phyloP scores from a whole-genome alignment of 257 asterid species.

The Rehmannia glutinosa region DNA sequence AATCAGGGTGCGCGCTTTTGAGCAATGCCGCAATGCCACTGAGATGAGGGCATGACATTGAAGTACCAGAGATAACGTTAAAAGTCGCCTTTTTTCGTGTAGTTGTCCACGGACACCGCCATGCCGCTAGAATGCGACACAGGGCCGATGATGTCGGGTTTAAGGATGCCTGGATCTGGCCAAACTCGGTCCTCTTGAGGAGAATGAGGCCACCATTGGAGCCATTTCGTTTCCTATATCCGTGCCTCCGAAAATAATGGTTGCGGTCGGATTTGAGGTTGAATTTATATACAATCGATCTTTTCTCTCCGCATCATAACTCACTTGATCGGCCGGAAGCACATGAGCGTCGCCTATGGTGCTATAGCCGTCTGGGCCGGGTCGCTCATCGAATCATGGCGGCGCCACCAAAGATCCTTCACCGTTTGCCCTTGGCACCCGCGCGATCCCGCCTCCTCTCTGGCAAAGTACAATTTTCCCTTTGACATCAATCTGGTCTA shows the following conservation, averaged over 20 bases:
- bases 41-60: slow-evolving; percentile 57
- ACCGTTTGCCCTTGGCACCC: background rate
- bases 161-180: slow-evolving; percentile 26
- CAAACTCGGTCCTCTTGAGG: slow-evolving; percentile 34
- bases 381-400: slow-evolving; percentile 33
- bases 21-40: slow-evolving; percentile 45
- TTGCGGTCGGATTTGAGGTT: slow-evolving; percentile 16
- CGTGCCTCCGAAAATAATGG: slow-evolving; percentile 15
- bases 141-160: slow-evolving; percentile 27
- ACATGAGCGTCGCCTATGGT: slow-evolving; percentile 38
- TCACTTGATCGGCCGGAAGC: slow-evolving; percentile 40
- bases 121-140: background rate
- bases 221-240: slow-evolving; percentile 9
- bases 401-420: slow-evolving; percentile 23
- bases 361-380: slow-evolving; percentile 19
- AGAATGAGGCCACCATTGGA: slow-evolving; percentile 20
- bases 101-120: too few relatives aligned
- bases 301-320: slow-evolving; percentile 29
- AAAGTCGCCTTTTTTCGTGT: too few relatives aligned
- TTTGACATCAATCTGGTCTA: background rate
- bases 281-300: slow-evolving; percentile 30
- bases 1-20: slow-evolving; percentile 42
- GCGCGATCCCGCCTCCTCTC: background rate
- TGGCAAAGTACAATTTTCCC: slow-evolving; percentile 39
- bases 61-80: slow-evolving; percentile 13